phyloP scores from a whole-genome alignment of 1,284 basidiomycete genomes.

The Lignosus rhinocerotis region DNA sequence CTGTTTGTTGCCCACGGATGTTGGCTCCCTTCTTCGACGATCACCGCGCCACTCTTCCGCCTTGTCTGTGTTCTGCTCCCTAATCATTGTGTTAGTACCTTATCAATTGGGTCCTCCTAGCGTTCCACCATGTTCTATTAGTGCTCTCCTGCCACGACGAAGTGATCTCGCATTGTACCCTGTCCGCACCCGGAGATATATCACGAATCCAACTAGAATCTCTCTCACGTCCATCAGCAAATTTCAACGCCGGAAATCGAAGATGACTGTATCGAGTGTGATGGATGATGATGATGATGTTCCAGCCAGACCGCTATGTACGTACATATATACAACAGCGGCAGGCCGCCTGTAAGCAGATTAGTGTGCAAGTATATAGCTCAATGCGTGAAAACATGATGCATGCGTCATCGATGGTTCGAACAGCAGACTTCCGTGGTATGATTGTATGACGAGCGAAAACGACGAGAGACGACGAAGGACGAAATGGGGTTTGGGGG shows the following conservation, averaged over 20 bases:
- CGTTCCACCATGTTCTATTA: constrained; percentile 27
- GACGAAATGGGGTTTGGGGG: background rate
- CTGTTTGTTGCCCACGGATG: constrained; percentile 7
- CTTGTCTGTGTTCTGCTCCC: constrained; percentile 5
- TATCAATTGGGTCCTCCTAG: constrained; percentile 22
- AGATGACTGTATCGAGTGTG: background rate
- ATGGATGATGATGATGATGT: background rate
- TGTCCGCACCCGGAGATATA: constrained; percentile 24
- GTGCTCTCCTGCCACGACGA: constrained; percentile 22
- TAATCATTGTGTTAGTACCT: constrained; percentile 29
- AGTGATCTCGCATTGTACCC: constrained; percentile 26
- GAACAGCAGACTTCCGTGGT: constrained; percentile 9
- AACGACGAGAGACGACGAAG: background rate
- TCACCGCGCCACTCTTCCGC: constrained; percentile 8
- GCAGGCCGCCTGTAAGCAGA: constrained; percentile 21
- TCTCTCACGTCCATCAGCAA: background rate
- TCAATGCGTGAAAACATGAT: constrained; percentile 13
- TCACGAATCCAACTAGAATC: constrained; percentile 18
- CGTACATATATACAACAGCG: constrained; percentile 26
- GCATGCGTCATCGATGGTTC: constrained; percentile 11
- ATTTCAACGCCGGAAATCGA: no score
- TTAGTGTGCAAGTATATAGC: constrained; percentile 23
- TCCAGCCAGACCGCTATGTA: constrained; percentile 19
- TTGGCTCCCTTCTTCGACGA: background rate
- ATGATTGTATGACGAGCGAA: constrained; percentile 1